Base-by-base conservation (phyloP, 345 rosid genomes). In the Euclidium syriacum region DNA sequence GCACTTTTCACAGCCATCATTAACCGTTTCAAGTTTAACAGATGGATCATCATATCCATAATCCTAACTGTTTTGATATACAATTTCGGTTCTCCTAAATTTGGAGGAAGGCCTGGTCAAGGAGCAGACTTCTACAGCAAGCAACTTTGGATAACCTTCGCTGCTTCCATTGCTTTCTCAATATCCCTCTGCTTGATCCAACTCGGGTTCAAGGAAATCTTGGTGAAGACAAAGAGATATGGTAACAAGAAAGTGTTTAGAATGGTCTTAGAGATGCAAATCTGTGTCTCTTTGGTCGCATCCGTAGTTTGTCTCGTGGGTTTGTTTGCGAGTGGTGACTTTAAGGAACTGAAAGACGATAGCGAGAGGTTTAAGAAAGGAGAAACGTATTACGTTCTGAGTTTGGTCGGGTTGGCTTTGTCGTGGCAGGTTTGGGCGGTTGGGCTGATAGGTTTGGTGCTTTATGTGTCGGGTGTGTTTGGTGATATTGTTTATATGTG, bases 21-120 rank as follows among this genome's bases (percentile, higher is more conserved):
- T 35, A 79, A 81, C 52, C 56, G 67, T 20, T 72, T 78, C 24
- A 80, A 75, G 70, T 61, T 78, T 49, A 78, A 73, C 7, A 20
- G 72, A 32, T 79, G 78, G 38, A 75, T 78, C 3, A 46, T 78
- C 24, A 75, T 71, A 20, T 78, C 82, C 0, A 44, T 77, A 9
- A 18, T 78, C 25, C 43, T 65, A 17, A 65, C 70, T 30, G 0
- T 65, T 53, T 32, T 44, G 10, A 0, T 43, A 42, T 22, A 19
- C 16, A 18, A 14, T 41, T 32, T 55, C 2, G 70, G 62, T 32
- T 29, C 1, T 12, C 62, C 70, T 42, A 19, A 6, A 32, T 65
- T 54, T 15, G 27, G 10, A 6, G 70, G 62, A 41, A 19, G 2
- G 17, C 70, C 70, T 15, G 62, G 10, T 43, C 62, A 65, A 54